phyloP scores from a whole-genome alignment of 2,329 filamentous ascomycete genomes.

The Byssoonygena ceratinophila region DNA sequence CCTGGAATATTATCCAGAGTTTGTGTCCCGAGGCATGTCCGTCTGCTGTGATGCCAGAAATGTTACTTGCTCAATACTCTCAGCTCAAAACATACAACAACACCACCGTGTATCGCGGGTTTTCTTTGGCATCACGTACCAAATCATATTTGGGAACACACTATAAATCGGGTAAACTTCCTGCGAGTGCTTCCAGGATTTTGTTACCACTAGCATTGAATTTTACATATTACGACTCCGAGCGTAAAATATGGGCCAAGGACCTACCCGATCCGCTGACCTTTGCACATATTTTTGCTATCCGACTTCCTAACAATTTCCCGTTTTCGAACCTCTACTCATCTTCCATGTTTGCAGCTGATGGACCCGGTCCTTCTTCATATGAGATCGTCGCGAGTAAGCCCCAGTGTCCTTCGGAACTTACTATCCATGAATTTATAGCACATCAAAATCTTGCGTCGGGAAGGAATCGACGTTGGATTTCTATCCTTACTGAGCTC shows the following conservation, averaged over 20 bases:
- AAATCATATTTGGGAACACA: conserved; percentile 2
- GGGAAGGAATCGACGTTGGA: conserved; percentile 39
- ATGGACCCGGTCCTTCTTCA: conserved; percentile 32
- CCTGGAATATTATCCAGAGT: conserved; percentile 39
- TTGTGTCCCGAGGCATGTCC: neutral
- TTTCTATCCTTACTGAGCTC: conserved; percentile 41
- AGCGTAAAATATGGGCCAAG: neutral
- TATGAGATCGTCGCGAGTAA: conserved; percentile 39
- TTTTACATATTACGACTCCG: conserved; percentile 1
- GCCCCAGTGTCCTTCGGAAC: conserved; percentile 35
- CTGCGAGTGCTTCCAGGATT: neutral
- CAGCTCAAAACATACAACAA: neutral
- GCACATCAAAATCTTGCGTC: conserved; percentile 38
- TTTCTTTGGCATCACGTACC: conserved; percentile 1
- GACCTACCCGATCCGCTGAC: neutral
- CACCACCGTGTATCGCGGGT: too few relatives aligned
- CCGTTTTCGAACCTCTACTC: conserved; percentile 3
- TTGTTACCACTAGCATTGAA: neutral
- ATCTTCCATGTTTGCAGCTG: conserved; percentile 4
- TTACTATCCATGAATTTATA: conserved; percentile 41
- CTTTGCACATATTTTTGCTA: neutral
- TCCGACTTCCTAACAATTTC: neutral
- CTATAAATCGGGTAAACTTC: neutral
- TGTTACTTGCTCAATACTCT: neutral
- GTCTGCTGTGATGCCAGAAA: neutral